Evolutionary conservation across 352 stramenopile genomes (phyloP), one percentile per base, ranked within the genome.

Genomic region (Phytophthora melonis): DNA sequence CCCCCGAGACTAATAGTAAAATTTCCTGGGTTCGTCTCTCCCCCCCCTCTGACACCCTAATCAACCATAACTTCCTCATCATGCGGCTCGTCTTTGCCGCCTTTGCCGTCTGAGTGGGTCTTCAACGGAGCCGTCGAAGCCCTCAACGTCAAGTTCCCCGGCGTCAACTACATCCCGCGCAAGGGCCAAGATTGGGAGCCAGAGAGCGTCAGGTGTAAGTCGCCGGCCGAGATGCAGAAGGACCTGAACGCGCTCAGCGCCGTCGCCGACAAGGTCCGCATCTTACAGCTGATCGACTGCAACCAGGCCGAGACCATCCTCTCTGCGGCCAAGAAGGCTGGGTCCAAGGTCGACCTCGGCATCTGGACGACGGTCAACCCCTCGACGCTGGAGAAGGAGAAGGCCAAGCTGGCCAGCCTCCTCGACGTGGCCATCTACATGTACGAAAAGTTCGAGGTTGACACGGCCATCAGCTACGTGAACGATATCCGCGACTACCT

Each of bases 401-500:
- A 54, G 47, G 8, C n/a, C 13, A 54, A 54, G 47, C 47, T 54
- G 13, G 19, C 47, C 9, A 10, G 13, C 7, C 18, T 54, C 13
- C 30, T 54, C 9, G 8, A 27, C 19, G 47, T 54, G n/a, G 47
- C n/a, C 47, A 18, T 54, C 19, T 54, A 54, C 47, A 41, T 41
- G 34, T 21, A 21, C 43, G 19, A 54, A 0, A 19, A 54, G 6
- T 27, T 54, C 47, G 19, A 14, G 3, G 47, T 14, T 27, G 47
- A 54, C n/a, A 54, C 47, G 18, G 47, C 47, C 8, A 16, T 54
- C 47, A 54, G 47, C 47, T 54, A 54, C 47, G 19, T 54, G 6
- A 54, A 30, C 4, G 47, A 54, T 7, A 54, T 54, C n/a, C 47
- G 47, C n/a, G 19, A 14, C 47, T 54, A 54, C 19, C n/a, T 54